Base-by-base conservation (phyloP, 306 rosid genomes). In the Ochetophila trinervis region DNA sequence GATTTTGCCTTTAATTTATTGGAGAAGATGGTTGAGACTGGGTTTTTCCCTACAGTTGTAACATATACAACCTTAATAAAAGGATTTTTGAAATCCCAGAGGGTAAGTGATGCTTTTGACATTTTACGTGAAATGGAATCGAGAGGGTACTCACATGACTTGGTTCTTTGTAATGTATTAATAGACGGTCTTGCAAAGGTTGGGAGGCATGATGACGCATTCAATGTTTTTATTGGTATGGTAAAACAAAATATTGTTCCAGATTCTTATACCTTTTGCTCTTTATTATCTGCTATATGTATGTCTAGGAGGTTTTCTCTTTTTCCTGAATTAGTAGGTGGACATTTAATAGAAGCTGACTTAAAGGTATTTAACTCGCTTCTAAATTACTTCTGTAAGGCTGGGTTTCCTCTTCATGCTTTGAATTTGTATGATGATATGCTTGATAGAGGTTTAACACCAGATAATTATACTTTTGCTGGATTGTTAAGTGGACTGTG, bases 21-120 rank as follows among this genome's bases (percentile, higher is more conserved):
- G 53, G 53, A 51, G 52, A 81, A 73, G 66, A 85, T 88, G 95
- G 54, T 35, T 67, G 69, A 23, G 57, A 67, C 59, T 6, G 84
- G 77, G 30, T 68, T 65, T 53, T 76, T 78, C 66, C 87, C 84
- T 1, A 83, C 48, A 60, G 68, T 81, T 70, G 86, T 85, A 21
- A 85, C 91, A 0, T 85, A 81, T 82, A 88, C 95, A 4, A 48
- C 67, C n/a, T 76, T 88, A 71, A 35, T 88, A 49, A 88, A 82
- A 78, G 89, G 86, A 58, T 73, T 75, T 56, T 65, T 85, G 74
- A 68, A 83, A 68, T 67, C 87, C 40, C 60, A 66, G 15, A 65
- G 60, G 87, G 69, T 81, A 56, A 20, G 20, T 27, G 77, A 63
- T 58, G 95, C 87, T 14, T 66, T 73, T 42, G 63, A 47, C 58